Base-by-base conservation (phyloP, 306 rosid species). In the Purshia tridentata region DNA sequence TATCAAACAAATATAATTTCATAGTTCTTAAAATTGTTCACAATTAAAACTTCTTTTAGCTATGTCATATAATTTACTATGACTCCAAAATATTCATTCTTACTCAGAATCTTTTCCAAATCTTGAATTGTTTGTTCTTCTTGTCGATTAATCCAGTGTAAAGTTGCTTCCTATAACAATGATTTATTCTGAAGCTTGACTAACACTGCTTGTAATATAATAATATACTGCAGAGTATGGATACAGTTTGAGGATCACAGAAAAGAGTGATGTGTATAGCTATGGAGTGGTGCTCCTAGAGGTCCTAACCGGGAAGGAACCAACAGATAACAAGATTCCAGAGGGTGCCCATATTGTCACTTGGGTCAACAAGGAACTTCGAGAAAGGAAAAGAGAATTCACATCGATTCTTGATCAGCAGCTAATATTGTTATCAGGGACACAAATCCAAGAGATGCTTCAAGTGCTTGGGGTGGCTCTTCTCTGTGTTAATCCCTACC, bases 401-500 rank as follows among this genome's bases (percentile, higher is more conserved):
- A 55, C 88, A 51, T 72, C 88, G 5, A 82, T 93, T 72, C 87
- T 93, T 55, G 98, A 93, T 66, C 96, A 85, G 79, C 89, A 91
- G 57, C 75, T 93, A 68, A 73, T 89, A 18, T 47, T 83, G 73
- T 84, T 83, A 53, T 91, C 89, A 46, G 98, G 98, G 71, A 89
- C 93, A n/a, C 85, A 88, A 73, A 91, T 82, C n/a, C 89, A 77
- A 35, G 94, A 93, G 82, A 93, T 93, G 97, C 85, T 93, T 81
- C 98, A 93, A 80, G 97, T 91, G 44, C 88, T 91, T 29, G 97
- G 97, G 37, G 95, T 94, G 73, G 95, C 98, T 78, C 87, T 91
- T 70, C 88, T 94, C 7, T 94, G 97, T 62, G 88, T 91, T 72
- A 89, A 91, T 84, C 79, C 87, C 15, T 81, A 67, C 44, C 97